Percentiles rank a stretch among this genome's conserved stretches.
Conservation (phyloP, 2,329 filamentous ascomycete species). For the Dothistroma pini region DNA sequence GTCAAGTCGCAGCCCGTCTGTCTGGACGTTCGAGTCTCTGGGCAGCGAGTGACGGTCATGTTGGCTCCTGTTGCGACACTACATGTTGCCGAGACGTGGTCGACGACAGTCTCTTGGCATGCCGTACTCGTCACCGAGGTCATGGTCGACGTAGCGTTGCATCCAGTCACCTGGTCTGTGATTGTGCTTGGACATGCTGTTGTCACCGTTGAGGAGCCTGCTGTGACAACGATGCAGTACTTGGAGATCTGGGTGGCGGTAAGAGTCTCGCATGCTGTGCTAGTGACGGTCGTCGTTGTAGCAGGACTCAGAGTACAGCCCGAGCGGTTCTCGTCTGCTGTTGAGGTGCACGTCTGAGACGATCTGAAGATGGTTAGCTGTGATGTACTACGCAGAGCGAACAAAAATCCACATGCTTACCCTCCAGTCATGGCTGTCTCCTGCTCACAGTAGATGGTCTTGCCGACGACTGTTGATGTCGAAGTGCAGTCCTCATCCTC, state of each 20-base stretch:
- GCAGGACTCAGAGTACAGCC: conserved; percentile 7
- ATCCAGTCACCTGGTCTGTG: background rate
- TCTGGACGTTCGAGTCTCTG: conserved; percentile 1
- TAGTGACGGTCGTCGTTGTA: conserved; percentile 1
- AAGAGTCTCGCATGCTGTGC: background rate
- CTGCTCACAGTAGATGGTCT: conserved; percentile 11
- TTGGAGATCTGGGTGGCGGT: conserved; percentile 8
- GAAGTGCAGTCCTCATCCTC: conserved; percentile 7
- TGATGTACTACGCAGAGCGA: no score
- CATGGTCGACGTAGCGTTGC: conserved; percentile 4
- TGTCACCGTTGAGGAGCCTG: conserved; percentile 1
- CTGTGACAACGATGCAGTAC: conserved; percentile 7
- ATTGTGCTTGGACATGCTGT: conserved; percentile 6
- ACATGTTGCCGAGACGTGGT: conserved; percentile 3
- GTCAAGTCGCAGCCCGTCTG: conserved; percentile 16
- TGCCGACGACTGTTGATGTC: conserved; percentile 10
- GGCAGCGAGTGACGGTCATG: conserved; percentile 8
- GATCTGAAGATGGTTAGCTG: background rate
- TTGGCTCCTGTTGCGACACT: conserved; percentile 12
- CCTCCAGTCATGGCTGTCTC: conserved; percentile 2
- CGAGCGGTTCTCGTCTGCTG: conserved; percentile 2
- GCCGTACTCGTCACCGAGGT: conserved; percentile 9
- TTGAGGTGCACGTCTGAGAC: conserved; percentile 10
- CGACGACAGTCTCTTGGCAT: conserved; percentile 2
- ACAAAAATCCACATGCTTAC: no score